Conservation (phyloP, 2,329 filamentous ascomycete species). For the Graphilbum sp. region DNA sequence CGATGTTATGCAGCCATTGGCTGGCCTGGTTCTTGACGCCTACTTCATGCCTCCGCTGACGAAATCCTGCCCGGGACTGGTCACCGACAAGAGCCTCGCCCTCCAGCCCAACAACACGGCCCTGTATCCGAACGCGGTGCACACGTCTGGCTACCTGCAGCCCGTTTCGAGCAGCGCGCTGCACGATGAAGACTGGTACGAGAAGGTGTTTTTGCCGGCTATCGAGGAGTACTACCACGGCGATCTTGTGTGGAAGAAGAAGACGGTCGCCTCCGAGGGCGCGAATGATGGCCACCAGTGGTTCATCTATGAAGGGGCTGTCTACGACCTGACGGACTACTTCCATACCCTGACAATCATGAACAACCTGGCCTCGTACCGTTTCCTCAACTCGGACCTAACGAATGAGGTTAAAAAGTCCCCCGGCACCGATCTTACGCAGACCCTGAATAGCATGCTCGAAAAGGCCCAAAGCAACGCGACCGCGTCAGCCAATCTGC, state of each 20-base stretch:
- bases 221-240: constrained; percentile 84
- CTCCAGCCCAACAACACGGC: constrained; percentile 52
- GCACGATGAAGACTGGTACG: constrained; percentile 59
- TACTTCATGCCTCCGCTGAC: constrained; percentile 73
- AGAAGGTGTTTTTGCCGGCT: constrained; percentile 51
- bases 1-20: constrained; percentile 58
- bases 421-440: constrained; percentile 63
- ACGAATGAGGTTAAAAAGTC: constrained; percentile 55
- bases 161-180: constrained; percentile 40
- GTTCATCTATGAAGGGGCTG: constrained; percentile 57
- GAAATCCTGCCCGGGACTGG: constrained; percentile 58
- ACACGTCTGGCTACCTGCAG: constrained; percentile 51
- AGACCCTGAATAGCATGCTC: constrained; percentile 40
- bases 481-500: constrained; percentile 32
- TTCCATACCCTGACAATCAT: constrained; percentile 54
- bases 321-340: constrained; percentile 90
- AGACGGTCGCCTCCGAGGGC: constrained; percentile 47
- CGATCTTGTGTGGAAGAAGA: constrained; percentile 55
- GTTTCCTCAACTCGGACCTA: constrained; percentile 57
- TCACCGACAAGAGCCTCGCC: constrained; percentile 35
- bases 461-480: constrained; percentile 34
- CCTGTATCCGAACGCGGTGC: constrained; percentile 37
- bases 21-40: constrained; percentile 61
- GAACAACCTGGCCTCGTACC: constrained; percentile 39
- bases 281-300: constrained; percentile 53